Base-by-base conservation (phyloP, 768 basidiomycete genomes). In the Austroboletus eburneus region DNA sequence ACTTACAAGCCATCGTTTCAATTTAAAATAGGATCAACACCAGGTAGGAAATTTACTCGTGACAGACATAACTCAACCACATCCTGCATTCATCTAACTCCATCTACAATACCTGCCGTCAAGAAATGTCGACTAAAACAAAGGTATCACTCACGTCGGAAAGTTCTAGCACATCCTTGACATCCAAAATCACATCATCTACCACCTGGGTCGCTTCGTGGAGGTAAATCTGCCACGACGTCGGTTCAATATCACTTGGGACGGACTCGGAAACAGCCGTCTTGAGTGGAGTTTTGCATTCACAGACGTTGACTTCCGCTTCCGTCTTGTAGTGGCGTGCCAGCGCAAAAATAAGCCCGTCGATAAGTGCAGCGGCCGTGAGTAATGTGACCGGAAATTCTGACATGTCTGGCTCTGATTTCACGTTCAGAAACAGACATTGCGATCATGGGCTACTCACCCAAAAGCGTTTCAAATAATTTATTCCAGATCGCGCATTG, bases 351-450 rank as follows among this genome's bases (percentile, higher is more conserved):
- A 72, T 39, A 16, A 80, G 57, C 3, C 73, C 70, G 2, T 78
- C 72, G 8, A 77, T 57, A 2, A 86, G 55, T 3, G 78, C 77
- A 9, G 74, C 72, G 0, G 70, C 72, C 0, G 83, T 80, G 12
- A 85, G 71, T 13, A 78, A 56, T 13, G 77, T 78, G 12, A 81
- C 51, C 3, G 77, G 73, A 55, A 75, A 80, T 39, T 66, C 71
- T 43, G 80, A 59, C 37, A 80, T 65, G 42, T 80, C 78, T 4
- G 75, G 72, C 50, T 78, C 83, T 83, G 22, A 12, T 9, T 16
- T 29, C 42, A 20, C 9, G 1, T 30, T 44, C 20, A 44, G 48
- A 41, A 12, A 9, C 5, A 10, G 16, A 0, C 14, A 27, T 39
- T n/a, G 7, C 6, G 36, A 27, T 21, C 20, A 12, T 30, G 4